Evolutionary conservation across 139 green algal genomes (phyloP), one percentile per base, ranked within the genome.

Genomic region (Volvox africanus): DNA sequence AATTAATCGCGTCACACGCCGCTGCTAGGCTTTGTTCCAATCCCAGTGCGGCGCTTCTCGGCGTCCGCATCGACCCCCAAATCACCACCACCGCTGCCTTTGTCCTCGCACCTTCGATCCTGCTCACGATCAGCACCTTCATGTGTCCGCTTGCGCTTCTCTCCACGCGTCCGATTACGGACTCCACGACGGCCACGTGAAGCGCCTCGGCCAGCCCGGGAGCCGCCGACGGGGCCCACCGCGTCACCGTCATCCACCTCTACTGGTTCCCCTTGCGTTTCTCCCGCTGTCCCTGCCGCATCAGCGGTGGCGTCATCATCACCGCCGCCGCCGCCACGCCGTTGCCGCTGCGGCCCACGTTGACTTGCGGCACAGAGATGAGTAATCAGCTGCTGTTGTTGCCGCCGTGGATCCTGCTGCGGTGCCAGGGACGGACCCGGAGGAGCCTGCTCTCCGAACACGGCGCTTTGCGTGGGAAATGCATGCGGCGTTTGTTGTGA

Each of bases 121-220:
- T n/a, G n/a, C n/a, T 68, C 79, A 68, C 79, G 19, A 26, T 86
- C 55, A 37, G 26, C 11, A 17, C 12, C 36, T 28, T 44, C 68
- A 2, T 37, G 67, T 5, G 68, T 20, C 68, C 83, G 83, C 68
- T 80, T 89, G 17, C 83, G 83, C 83, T 89, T 89, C 68, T 89
- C 83, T 2, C 83, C 83, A 2, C 67, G 83, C 36, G 36, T 69
- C 14, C 83, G 35, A 1, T 37, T 68, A 1, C 35, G 32, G 16
- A 1, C 67, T 0, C 67, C 83, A 6, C 33, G 33, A 11, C 33
- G 33, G 67, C 83, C 24, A 6, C 83, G 61, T 5, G 30, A 36
- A 65, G 30, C 32, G 36, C 83, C 62, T 0, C 65, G 33, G 14
- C 62, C 33, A n/a, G 11, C 61, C 16, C 32, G 61, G 32, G 61